Percentiles rank a stretch among this genome's conserved stretches.
phyloP scores from a whole-genome alignment of 1,139 yeast species.

The Debaryomycetaceae sp. region DNA sequence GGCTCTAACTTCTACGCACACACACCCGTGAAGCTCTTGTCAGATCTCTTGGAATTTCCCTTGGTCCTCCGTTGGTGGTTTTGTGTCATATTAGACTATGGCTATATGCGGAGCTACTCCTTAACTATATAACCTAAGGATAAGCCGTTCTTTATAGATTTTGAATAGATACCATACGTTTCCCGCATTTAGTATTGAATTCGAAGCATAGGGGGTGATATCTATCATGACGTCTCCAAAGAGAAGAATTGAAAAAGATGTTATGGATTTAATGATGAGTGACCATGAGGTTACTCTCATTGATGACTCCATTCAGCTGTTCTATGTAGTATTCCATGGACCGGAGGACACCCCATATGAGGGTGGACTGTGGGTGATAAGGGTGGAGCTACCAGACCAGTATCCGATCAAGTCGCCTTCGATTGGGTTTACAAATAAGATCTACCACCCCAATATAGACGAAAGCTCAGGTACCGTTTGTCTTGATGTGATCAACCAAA shows the following conservation, averaged over 20 bases:
- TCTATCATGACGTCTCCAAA: constrained; percentile 62
- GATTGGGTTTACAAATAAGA: constrained; percentile 87
- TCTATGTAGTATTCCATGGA: constrained; percentile 81
- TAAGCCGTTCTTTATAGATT: not conserved
- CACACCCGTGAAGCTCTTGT: too few relatives aligned
- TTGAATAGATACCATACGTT: not conserved
- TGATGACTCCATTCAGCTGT: constrained; percentile 88
- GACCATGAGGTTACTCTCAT: constrained; percentile 85
- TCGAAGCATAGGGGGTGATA: constrained; percentile 1
- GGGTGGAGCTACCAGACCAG: constrained; percentile 92
- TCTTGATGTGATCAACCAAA: constrained; percentile 92
- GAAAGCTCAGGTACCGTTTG: constrained; percentile 92
- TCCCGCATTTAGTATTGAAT: not conserved
- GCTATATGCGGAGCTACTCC: not conserved
- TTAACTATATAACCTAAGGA: not conserved
- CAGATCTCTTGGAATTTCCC: too few relatives aligned
- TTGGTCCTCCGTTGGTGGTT: not conserved
- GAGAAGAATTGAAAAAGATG: constrained; percentile 93
- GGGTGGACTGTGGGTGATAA: constrained; percentile 87
- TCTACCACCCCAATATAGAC: constrained; percentile 92
- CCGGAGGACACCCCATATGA: constrained; percentile 88
- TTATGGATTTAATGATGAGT: constrained; percentile 95
- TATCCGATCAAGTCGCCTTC: constrained; percentile 96
- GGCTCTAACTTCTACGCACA: too few relatives aligned
- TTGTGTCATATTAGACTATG: not conserved